Evolutionary conservation across 306 rosid genomes (phyloP).

Genomic region (Sicyos edulis): DNA sequence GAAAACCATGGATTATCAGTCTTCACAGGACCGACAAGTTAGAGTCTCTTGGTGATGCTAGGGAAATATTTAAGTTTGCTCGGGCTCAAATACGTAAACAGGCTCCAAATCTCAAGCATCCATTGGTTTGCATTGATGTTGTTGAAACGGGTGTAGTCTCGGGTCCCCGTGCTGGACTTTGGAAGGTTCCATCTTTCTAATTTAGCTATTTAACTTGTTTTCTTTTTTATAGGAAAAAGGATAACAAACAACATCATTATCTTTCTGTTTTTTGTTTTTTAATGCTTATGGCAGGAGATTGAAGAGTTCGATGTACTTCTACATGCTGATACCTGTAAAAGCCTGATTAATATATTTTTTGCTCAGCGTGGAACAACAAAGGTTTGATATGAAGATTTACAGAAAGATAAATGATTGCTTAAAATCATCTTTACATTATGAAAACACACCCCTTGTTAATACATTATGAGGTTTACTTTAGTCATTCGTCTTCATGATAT

Average conservation of each 20-base stretch:
- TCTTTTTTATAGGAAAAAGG: background rate
- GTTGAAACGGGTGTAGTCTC: conserved; percentile 78
- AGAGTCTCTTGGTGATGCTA: conserved; percentile 88
- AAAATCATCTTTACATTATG: background rate
- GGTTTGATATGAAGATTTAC: conserved; percentile 43
- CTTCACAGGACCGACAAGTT: conserved; percentile 75
- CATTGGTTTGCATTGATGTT: conserved; percentile 84
- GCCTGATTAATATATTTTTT: conserved; percentile 80
- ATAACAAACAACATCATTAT: background rate
- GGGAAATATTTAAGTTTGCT: conserved; percentile 73
- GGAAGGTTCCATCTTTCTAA: conserved; percentile 55
- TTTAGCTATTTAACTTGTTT: background rate
- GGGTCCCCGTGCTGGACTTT: conserved; percentile 83
- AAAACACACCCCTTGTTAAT: background rate
- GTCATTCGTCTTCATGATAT: background rate
- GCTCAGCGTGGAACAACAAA: conserved; percentile 87
- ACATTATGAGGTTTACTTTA: background rate
- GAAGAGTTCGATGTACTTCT: conserved; percentile 58
- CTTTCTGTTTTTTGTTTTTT: background rate
- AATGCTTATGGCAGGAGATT: conserved; percentile 63
- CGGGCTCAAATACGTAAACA: conserved; percentile 62
- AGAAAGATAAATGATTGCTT: background rate
- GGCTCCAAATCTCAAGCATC: conserved; percentile 92
- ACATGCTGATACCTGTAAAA: conserved; percentile 57
- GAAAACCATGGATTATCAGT: conserved; percentile 85